Evolutionary conservation across 2,329 filamentous ascomycete genomes (phyloP), one percentile per base, ranked within the genome.

Genomic region (Rhynchosporium secalis): DNA sequence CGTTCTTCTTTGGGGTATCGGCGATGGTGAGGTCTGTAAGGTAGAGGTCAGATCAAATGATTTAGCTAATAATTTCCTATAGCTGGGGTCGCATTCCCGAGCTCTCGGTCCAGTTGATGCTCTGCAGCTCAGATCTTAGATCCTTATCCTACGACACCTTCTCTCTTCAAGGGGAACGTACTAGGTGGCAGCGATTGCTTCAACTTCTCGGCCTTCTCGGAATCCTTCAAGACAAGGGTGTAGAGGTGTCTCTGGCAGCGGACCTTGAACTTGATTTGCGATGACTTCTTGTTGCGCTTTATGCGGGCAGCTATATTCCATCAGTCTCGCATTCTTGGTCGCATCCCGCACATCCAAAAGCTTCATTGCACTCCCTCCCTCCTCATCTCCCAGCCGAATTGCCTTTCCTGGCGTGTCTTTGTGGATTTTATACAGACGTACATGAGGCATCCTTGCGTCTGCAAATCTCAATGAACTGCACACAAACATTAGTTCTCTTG

Each of bases 201-300:
- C 74, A 99, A 89, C 91, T 99, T 99, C 85, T 98, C 95, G 81
- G 94, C 96, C 91, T 98, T 98, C 79, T 97, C 95, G 77, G 87
- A 86, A 83, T 99, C 95, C 88, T 96, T 97, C 76, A 99, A 89
- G 79, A 96, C 91, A 75, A 99, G 89, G 74, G 95, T 97, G 90
- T 99, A 99, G 74, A 99, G 86, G 86, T 95, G 88, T 77, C 88
- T 87, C 79, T 91, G 86, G 90, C 95, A 98, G 81, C 95, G 92
- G 86, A 99, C 94, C 92, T 99, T 99, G 92, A 99, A 98, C 90
- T 99, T 99, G 89, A 95, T 93, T 86, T 94, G 89, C 79, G 89
- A 86, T 77, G 84, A 83, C 83, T 90, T 88, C 81, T 88, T 89
- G 88, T 89, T 96, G 87, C 96, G 95, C 92, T 98, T 94, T 86